Evolutionary conservation across 2,329 filamentous ascomycete species (phyloP).

Genomic region (Rasamsonia emersonii): DNA sequence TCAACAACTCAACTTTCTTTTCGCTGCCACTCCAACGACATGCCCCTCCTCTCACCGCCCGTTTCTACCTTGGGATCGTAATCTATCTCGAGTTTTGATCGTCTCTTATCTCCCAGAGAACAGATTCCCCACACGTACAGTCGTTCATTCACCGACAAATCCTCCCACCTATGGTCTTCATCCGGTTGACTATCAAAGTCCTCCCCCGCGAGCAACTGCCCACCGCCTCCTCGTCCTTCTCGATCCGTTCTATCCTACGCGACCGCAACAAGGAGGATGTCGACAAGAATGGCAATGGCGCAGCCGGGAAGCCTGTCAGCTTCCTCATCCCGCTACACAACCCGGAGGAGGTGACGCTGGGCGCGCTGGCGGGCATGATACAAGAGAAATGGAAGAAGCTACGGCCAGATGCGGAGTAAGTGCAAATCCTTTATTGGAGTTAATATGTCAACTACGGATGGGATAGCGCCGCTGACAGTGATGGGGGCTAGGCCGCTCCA

Average conservation of each 20-base stretch:
- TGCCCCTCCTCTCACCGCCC: too few relatives aligned
- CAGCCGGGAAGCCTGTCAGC: conserved; percentile 14
- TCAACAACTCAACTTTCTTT: too few relatives aligned
- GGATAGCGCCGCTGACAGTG: too few relatives aligned
- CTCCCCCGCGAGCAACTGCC: conserved; percentile 19
- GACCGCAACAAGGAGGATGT: conserved; percentile 11
- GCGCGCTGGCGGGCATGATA: conserved; percentile 23
- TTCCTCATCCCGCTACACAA: conserved; percentile 24
- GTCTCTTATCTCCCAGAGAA: too few relatives aligned
- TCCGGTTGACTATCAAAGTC: conserved; percentile 29
- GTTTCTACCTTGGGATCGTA: too few relatives aligned
- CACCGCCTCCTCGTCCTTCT: conserved; percentile 7
- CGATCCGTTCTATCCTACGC: conserved; percentile 10
- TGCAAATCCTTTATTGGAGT: conserved; percentile 5
- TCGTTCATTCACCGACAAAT: not conserved
- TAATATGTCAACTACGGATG: too few relatives aligned
- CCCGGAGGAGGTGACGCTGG: conserved; percentile 23
- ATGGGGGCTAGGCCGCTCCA: conserved; percentile 19
- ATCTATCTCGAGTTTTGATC: too few relatives aligned
- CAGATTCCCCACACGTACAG: too few relatives aligned
- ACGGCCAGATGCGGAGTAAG: conserved; percentile 24
- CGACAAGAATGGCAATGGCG: conserved; percentile 4
- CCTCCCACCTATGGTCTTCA: conserved; percentile 22
- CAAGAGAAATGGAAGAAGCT: conserved; percentile 25
- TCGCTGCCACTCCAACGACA: too few relatives aligned